Conservation (phyloP, 2,329 filamentous ascomycete genomes). For the Penicillium palitans region DNA sequence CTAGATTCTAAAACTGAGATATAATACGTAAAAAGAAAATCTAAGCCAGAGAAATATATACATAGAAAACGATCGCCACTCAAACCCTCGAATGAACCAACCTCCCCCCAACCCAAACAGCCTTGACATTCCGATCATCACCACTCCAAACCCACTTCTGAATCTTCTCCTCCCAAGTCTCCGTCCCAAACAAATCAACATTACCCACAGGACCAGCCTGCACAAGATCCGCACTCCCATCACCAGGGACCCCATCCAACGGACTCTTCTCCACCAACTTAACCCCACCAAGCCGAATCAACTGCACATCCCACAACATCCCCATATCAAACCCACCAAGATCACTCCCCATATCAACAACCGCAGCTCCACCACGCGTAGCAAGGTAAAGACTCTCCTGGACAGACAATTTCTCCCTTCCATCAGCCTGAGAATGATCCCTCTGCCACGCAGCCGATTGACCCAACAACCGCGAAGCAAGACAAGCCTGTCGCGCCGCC, state of each 20-base stretch:
- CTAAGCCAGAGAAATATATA: background rate
- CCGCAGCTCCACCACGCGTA: slow-evolving; percentile 81
- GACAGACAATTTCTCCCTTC: slow-evolving; percentile 69
- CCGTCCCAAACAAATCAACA: slow-evolving; percentile 89
- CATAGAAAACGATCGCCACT: background rate
- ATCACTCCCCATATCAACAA: slow-evolving; percentile 69
- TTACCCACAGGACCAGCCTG: slow-evolving; percentile 56
- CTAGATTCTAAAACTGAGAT: background rate
- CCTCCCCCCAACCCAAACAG: slow-evolving; percentile 84
- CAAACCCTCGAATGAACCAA: slow-evolving; percentile 64
- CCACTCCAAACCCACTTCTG: slow-evolving; percentile 95
- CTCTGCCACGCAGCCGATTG: slow-evolving; percentile 39
- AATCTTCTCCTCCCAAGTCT: slow-evolving; percentile 80
- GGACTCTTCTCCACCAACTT: slow-evolving; percentile 23
- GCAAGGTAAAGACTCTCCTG: slow-evolving; percentile 85
- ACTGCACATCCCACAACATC: slow-evolving; percentile 88
- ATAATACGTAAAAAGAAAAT: background rate
- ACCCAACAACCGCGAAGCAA: slow-evolving; percentile 71
- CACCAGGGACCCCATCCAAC: background rate
- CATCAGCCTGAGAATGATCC: slow-evolving; percentile 26
- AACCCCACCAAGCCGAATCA: slow-evolving; percentile 64
- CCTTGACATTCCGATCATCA: slow-evolving; percentile 84
- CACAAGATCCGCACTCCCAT: slow-evolving; percentile 22
- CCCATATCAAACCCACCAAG: slow-evolving; percentile 83
- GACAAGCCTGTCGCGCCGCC: slow-evolving; percentile 74